Conservation (phyloP, 176 grass and related monocot genomes). For the Stipa capillata region DNA sequence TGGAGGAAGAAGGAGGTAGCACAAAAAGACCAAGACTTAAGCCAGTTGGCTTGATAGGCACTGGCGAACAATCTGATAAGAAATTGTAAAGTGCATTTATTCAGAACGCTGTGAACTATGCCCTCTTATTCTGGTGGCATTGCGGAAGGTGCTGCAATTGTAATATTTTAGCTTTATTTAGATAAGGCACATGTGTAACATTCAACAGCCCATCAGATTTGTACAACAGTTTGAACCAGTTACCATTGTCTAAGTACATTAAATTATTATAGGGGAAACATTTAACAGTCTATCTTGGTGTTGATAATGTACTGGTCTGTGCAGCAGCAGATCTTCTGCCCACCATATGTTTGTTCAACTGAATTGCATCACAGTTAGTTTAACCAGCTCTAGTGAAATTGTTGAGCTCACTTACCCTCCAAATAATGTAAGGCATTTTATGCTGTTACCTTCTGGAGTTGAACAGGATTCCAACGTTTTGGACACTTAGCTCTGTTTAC, state of each 20-base stretch:
- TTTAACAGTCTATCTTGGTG: not conserved
- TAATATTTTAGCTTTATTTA: conserved; percentile 11
- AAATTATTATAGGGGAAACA: not conserved
- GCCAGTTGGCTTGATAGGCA: conserved; percentile 4
- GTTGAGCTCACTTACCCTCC: not conserved
- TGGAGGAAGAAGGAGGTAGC: conserved; percentile 56
- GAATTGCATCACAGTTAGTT: not conserved
- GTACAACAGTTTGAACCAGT: conserved; percentile 6
- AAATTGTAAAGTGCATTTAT: conserved; percentile 10
- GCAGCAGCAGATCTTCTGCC: not conserved
- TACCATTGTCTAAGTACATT: not conserved
- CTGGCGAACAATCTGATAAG: not conserved
- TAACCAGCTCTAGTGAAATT: not conserved
- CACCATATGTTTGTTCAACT: not conserved
- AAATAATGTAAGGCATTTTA: not conserved
- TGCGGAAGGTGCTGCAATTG: conserved; percentile 7
- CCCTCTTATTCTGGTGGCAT: not conserved
- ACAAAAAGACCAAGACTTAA: conserved; percentile 62
- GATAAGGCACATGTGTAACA: not conserved
- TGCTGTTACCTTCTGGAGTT: not conserved
- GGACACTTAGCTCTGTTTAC: not conserved
- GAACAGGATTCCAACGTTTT: not conserved
- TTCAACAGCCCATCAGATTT: conserved; percentile 13
- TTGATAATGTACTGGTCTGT: not conserved
- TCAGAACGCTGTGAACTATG: not conserved